Base-by-base conservation (phyloP, 306 rosid genomes). In the Begonia masoniana region DNA sequence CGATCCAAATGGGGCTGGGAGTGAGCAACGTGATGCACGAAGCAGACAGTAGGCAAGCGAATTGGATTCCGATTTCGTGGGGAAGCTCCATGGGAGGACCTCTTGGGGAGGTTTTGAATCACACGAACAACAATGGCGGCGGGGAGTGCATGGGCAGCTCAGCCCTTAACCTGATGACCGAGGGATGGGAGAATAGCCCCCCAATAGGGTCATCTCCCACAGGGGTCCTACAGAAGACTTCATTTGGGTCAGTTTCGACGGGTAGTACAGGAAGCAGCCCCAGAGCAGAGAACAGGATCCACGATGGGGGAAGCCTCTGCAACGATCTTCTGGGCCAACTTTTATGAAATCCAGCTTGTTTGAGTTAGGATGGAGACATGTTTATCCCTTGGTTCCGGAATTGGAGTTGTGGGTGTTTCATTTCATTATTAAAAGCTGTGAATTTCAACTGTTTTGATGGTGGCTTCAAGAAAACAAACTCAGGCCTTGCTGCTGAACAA, bases 201-300 rank as follows among this genome's bases (percentile, higher is more conserved):
- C 68, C 94, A 1, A 13, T 91, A 52, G 95, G 95, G 47, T 83
- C 99, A 23, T 86, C 94, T 0, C 99, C 99, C 0, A 86, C 88
- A 0, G 99, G 95, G 42, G 95, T 92, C 10, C 55, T 92, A 35
- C 96, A 83, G 63, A 86, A 78, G 59, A 77, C 93, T 0, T 68
- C 80, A 6, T 83, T 86, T 43, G 93, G 86, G 7, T 92, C 95
- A 7, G 77, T 81, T 26, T 83, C 96, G 0, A 85, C 85, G 67
- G 83, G 99, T 77, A 92, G 96, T 41, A 80, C 93, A 13, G 99
- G 95, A 17, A 86, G 96, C 62, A 83, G 95, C 70, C 99, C 99
- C 4, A 68, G 94, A 50, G 79, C 94, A 2, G 95, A 85, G 53
- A 78, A 74, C 31, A 84, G 58, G 58, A 67, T 71, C 7, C 78